phyloP scores from a whole-genome alignment of 1,284 basidiomycete species.

The Vanrija pseudolonga region DNA sequence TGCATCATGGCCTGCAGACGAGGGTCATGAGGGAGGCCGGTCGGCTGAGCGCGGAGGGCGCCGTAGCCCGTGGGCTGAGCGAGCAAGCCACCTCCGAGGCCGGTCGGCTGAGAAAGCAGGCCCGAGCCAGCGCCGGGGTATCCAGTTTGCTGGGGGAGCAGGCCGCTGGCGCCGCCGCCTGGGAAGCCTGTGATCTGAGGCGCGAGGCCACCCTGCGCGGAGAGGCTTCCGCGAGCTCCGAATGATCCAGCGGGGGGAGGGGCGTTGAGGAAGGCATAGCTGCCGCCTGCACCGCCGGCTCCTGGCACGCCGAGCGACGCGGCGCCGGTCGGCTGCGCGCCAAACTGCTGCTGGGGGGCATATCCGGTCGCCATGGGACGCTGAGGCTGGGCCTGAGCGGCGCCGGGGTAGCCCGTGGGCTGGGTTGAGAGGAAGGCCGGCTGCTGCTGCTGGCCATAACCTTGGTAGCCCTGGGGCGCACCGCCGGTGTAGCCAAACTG shows the following conservation, averaged over 20 bases:
- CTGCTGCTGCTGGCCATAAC: constrained; percentile 27
- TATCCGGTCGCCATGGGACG: constrained; percentile 57
- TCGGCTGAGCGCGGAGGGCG: constrained; percentile 38
- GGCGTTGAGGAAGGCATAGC: constrained; percentile 46
- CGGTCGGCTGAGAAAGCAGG: constrained; percentile 48
- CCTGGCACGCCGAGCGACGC: neutral
- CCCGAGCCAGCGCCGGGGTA: constrained; percentile 25
- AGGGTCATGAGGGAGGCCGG: constrained; percentile 59
- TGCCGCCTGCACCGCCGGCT: constrained; percentile 15
- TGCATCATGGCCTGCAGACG: constrained; percentile 77
- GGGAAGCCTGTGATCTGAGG: constrained; percentile 31
- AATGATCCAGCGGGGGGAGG: constrained; percentile 36
- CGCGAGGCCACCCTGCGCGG: constrained; percentile 19
- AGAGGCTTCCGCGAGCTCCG: constrained; percentile 24
- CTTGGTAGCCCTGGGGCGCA: constrained; percentile 27
- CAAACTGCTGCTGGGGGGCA: constrained; percentile 13
- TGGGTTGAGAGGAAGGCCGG: constrained; percentile 26
- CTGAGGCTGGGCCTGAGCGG: constrained; percentile 21
- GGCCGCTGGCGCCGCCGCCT: constrained; percentile 30
- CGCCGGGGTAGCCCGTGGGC: constrained; percentile 32
- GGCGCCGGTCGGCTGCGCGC: neutral
- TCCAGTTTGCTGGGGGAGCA: constrained; percentile 35
- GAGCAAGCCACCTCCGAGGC: constrained; percentile 57
- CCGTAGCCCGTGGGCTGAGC: constrained; percentile 69
- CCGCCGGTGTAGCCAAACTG: constrained; percentile 22